Evolutionary conservation across 768 basidiomycete genomes (phyloP), one percentile per base, ranked within the genome.

Genomic region (Pulveroboletus sp.): DNA sequence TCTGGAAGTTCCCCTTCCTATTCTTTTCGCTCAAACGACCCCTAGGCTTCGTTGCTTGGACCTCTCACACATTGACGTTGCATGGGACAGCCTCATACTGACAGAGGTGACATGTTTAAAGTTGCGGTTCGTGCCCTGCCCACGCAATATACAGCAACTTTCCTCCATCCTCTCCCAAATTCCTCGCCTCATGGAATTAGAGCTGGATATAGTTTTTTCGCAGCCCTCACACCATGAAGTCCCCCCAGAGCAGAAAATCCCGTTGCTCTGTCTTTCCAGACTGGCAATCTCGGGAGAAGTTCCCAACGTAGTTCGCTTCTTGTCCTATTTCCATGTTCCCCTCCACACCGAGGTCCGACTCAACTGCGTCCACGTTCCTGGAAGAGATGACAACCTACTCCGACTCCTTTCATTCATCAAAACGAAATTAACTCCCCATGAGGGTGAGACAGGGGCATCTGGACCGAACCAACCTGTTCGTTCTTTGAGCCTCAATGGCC

Each of bases 381-480:
- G 36, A 37, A 20, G 42, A 6, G 13, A 50, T 8, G 36, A n/a
- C 22, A 45, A 23, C 17, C 23, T 50, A 12, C 17, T 22, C 9
- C 43, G 31, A 24, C 36, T 44, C 35, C 36, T 50, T 24, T 50
- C 49, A 31, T 38, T 44, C 30, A 10, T 50, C 23, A n/a, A 49
- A 22, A 23, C 23, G 34, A 38, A 17, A 19, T 16, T 39, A 14
- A 19, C 14, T n/a, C 30, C 29, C 4, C 17, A 37, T 13, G 29
- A 24, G 24, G 22, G 37, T n/a, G 42, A n/a, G n/a, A n/a, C n/a
- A n/a, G n/a, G n/a, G n/a, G n/a, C n/a, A n/a, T n/a, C n/a, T n/a
- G n/a, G n/a, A n/a, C n/a, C n/a, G n/a, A n/a, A n/a, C n/a, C n/a
- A n/a, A n/a, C n/a, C n/a, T n/a, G n/a, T n/a, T n/a, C n/a, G n/a